These are phyloP conservation scores for Colletotrichum somersetense DNA, from an alignment of 2,329 filamentous ascomycete species.

Conservation along the genomic window DNA sequence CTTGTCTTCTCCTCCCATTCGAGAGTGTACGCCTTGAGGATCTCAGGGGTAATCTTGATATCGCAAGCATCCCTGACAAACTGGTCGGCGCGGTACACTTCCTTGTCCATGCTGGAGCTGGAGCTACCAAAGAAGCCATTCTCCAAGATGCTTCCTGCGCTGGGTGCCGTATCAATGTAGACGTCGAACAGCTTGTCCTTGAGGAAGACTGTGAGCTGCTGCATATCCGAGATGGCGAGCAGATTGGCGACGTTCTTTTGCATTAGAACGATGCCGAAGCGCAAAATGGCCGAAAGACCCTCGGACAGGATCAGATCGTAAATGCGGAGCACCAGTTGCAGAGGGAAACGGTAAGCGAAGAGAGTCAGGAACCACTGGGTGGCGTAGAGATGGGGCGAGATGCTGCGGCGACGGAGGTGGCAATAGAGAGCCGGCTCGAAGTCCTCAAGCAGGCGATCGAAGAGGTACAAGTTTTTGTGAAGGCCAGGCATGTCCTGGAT, in stretches of 20 bases:
- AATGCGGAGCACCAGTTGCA: conserved; percentile 95
- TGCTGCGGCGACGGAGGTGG: conserved; percentile 88
- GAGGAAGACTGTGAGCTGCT: conserved; percentile 86
- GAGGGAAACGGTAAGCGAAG: conserved; percentile 97
- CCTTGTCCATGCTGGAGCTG: conserved; percentile 89
- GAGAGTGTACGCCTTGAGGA: conserved; percentile 81
- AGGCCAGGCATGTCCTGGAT: conserved; percentile 96
- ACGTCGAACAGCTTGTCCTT: conserved; percentile 96
- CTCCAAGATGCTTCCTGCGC: conserved; percentile 91
- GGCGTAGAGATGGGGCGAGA: conserved; percentile 92
- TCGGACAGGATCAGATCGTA: conserved; percentile 96
- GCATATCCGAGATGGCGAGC: conserved; percentile 91
- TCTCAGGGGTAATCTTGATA: conserved; percentile 85
- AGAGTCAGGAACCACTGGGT: conserved; percentile 99
- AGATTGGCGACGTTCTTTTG: conserved; percentile 88
- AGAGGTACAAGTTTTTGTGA: conserved; percentile 93
- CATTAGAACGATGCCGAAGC: conserved; percentile 96
- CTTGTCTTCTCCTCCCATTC: conserved; percentile 95
- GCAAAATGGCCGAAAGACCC: conserved; percentile 91
- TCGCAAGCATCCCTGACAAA: conserved; percentile 93
- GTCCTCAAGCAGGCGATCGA: conserved; percentile 93
- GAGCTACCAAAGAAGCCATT: conserved; percentile 97
- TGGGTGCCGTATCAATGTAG: conserved; percentile 95
- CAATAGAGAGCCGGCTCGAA: conserved; percentile 94
- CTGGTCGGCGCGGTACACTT: conserved; percentile 94